Evolutionary conservation across 2,329 filamentous ascomycete genomes (phyloP).

Genomic region (Aureobasidium sp.): DNA sequence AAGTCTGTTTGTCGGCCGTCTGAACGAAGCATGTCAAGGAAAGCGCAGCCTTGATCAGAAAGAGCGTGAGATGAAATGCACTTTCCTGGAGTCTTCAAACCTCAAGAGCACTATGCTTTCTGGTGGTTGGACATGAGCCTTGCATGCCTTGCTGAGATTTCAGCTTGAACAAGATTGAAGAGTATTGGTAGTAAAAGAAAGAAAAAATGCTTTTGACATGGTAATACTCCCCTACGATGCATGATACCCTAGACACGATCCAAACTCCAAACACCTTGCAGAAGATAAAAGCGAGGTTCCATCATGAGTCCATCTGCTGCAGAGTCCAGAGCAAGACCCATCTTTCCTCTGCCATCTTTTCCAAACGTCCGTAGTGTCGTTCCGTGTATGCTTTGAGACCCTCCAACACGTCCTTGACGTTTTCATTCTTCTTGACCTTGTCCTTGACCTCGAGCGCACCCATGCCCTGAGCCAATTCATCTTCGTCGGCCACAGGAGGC

Average conservation of each 20-base stretch:
- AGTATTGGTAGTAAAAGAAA: background rate
- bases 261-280: slow-evolving; percentile 14
- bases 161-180: background rate
- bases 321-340: slow-evolving; percentile 91
- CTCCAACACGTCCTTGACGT: slow-evolving; percentile 75
- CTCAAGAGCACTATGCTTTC: background rate
- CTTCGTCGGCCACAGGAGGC: slow-evolving; percentile 19
- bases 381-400: slow-evolving; percentile 89
- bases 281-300: background rate
- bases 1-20: background rate
- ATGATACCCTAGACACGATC: slow-evolving; percentile 3
- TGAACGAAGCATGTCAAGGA: background rate
- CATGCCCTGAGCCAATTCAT: slow-evolving; percentile 24
- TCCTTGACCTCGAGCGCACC: slow-evolving; percentile 25
- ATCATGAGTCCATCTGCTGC: slow-evolving; percentile 71
- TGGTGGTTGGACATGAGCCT: background rate
- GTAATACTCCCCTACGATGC: slow-evolving; percentile 4
- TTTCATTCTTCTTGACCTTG: slow-evolving; percentile 45
- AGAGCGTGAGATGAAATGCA: background rate
- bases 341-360: slow-evolving; percentile 88
- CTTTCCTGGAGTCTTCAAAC: background rate
- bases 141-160: background rate
- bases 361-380: slow-evolving; percentile 81
- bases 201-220: background rate
- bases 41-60: background rate